Percentiles rank a stretch among this genome's conserved stretches.
Evolutionary conservation across 495 filamentous ascomycete species (phyloP).

Genomic region (Trypethelium eluteriae): DNA sequence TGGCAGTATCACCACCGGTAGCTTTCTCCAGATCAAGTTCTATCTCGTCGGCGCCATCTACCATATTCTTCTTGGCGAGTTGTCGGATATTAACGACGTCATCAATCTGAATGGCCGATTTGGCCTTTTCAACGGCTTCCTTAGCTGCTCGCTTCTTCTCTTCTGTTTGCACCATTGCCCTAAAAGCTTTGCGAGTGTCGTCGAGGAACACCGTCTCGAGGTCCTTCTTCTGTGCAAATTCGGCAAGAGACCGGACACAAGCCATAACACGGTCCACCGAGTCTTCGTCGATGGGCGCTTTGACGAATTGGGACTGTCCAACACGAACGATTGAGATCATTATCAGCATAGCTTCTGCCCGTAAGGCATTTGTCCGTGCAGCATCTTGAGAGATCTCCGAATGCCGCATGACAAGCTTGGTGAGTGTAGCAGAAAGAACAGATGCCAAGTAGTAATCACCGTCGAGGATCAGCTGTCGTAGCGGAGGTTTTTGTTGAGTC

Average conservation of each 20-base stretch:
- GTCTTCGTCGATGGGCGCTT: slow-evolving; percentile 95
- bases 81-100: slow-evolving; percentile 90
- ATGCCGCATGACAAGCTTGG: slow-evolving; percentile 97
- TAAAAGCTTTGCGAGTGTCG: slow-evolving; percentile 92
- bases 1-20: slow-evolving; percentile 76
- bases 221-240: slow-evolving; percentile 82
- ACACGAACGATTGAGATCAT: slow-evolving; percentile 98
- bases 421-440: slow-evolving; percentile 87
- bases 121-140: slow-evolving; percentile 83
- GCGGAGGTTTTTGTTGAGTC: slow-evolving; percentile 89
- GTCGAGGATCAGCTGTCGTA: slow-evolving; percentile 91
- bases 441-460: slow-evolving; percentile 96
- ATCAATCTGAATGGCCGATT: slow-evolving; percentile 90
- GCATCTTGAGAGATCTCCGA: slow-evolving; percentile 83
- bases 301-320: slow-evolving; percentile 95
- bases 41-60: slow-evolving; percentile 75
- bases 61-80: slow-evolving; percentile 81
- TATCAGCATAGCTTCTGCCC: slow-evolving; percentile 97
- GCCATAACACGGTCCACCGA: slow-evolving; percentile 96
- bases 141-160: slow-evolving; percentile 94
- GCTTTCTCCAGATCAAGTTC: slow-evolving; percentile 89
- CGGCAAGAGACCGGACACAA: slow-evolving; percentile 84
- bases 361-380: slow-evolving; percentile 85
- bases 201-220: slow-evolving; percentile 89
- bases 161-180: slow-evolving; percentile 95